Evolutionary conservation across 257 asterid genomes (phyloP), one percentile per base, ranked within the genome.

Genomic region (Linderniella brevidens): DNA sequence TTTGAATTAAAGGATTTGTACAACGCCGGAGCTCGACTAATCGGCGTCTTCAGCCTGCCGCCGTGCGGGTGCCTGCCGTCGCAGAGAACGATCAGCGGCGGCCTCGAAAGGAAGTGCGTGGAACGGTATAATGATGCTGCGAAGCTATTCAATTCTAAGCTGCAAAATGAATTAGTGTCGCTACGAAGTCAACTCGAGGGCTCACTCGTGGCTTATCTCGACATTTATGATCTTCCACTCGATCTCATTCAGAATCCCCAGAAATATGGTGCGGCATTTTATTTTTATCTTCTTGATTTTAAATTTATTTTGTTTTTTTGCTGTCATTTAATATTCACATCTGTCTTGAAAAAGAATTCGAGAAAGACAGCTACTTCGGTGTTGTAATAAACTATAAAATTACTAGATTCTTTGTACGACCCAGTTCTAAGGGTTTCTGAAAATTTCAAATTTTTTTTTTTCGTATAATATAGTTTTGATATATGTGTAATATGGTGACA

Each of bases 41-140:
- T 58, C 10, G 71, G 58, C 8, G 56, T 76, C 20, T 63, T 71
- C 29, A 54, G 75, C 0, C 17, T 61, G 1, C 80, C 77, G 2
- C 75, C 78, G 6, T 20, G 69, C 13, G 85, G 85, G 17, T 75
- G 84, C 37, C 39, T 71, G 37, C 84, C 84, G 19, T 50, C 62
- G 18, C 70, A 60, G 54, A 71, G 84, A 55, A 76, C 80, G 4
- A 19, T 76, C 4, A 64, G 49, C 5, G 84, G 84, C 29, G 68
- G 76, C 13, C 11, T 7, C 0, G 4, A 5, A 0, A 58, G 75
- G 51, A 16, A 0, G 77, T 37, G 57, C 54, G 8, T 17, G 5
- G 62, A 69, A 5, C 52, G 47, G 25, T 14, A 49, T 13, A 76
- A 76, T 35, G 53, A 68, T 50, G 73, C 68, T 11, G 72, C 77